These are phyloP conservation scores for Carex myosuroides DNA, from an alignment of 176 grass and related monocot genomes.

Conservation along the genomic window DNA sequence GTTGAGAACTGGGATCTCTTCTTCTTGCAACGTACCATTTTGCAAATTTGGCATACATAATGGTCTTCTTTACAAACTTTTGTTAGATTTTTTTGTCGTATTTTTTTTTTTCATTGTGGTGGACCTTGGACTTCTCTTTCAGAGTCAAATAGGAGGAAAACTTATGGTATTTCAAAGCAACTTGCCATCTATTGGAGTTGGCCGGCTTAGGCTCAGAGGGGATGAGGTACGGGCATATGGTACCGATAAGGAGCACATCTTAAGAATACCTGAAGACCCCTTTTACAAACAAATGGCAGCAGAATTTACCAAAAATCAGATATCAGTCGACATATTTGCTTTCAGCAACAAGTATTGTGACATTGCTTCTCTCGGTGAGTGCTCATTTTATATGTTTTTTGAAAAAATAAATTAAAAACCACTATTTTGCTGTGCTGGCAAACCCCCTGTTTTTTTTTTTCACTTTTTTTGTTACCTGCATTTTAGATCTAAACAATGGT, in stretches of 20 bases:
- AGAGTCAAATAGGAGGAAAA: conserved; percentile 93
- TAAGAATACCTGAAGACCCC: conserved; percentile 82
- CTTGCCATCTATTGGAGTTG: conserved; percentile 87
- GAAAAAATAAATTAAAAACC: background rate
- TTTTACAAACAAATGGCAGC: conserved; percentile 99
- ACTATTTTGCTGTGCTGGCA: background rate
- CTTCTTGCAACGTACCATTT: background rate
- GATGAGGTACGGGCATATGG: conserved; percentile 89
- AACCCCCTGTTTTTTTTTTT: background rate
- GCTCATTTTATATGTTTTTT: background rate
- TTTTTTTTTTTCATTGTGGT: conserved; percentile 16
- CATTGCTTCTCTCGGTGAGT: conserved; percentile 85
- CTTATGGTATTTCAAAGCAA: conserved; percentile 88
- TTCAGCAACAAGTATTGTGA: conserved; percentile 87
- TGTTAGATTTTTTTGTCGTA: conserved; percentile 3
- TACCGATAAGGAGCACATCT: conserved; percentile 77
- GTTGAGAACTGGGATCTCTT: background rate
- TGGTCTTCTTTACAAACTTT: conserved; percentile 13
- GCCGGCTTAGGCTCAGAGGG: conserved; percentile 70
- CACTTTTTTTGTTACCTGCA: background rate
- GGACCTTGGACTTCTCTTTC: conserved; percentile 19
- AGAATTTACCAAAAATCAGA: conserved; percentile 91
- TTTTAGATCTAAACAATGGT: background rate
- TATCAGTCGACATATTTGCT: conserved; percentile 80
- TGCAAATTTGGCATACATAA: background rate